A percentile compares a stretch with the other conserved stretches of the same genome.
Conservation (phyloP, 768 basidiomycete species). For the Suillus placidus region DNA sequence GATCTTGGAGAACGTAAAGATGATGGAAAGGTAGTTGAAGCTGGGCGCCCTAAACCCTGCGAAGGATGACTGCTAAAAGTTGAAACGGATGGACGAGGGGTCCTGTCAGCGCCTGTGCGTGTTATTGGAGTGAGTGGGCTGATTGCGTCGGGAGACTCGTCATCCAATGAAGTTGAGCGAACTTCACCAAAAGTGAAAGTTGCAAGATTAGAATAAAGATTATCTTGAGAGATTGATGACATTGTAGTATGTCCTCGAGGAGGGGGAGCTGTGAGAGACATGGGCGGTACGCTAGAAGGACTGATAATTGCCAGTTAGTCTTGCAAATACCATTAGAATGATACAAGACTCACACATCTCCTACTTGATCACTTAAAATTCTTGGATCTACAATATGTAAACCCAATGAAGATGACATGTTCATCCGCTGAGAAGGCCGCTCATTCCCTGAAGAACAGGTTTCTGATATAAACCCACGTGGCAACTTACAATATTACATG, state of each 20-base stretch:
- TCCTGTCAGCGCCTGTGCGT: slow-evolving; percentile 40
- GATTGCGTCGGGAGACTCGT: slow-evolving; percentile 30
- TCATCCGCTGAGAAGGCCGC: not conserved
- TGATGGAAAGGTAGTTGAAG: slow-evolving; percentile 19
- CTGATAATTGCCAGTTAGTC: not conserved
- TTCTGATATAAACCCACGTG: not conserved
- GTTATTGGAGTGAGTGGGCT: slow-evolving; percentile 40
- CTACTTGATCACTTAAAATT: not conserved
- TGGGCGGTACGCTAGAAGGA: not conserved
- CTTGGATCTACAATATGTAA: slow-evolving; percentile 2
- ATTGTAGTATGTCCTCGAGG: not conserved
- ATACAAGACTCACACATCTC: not conserved
- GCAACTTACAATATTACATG: not conserved
- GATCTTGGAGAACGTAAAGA: slow-evolving; percentile 17
- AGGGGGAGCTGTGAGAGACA: not conserved
- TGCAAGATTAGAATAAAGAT: slow-evolving; percentile 43
- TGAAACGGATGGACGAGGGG: slow-evolving; percentile 46
- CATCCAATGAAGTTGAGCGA: slow-evolving; percentile 11
- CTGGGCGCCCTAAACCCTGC: slow-evolving; percentile 31
- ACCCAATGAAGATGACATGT: slow-evolving; percentile 5
- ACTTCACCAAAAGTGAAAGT: slow-evolving; percentile 46
- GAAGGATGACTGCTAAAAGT: slow-evolving; percentile 36
- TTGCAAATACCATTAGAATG: not conserved
- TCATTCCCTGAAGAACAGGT: not conserved
- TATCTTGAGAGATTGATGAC: slow-evolving; percentile 20